Evolutionary conservation across 306 rosid genomes (phyloP), one percentile per base, ranked within the genome.

Genomic region (Oxytropis ochrocephala): DNA sequence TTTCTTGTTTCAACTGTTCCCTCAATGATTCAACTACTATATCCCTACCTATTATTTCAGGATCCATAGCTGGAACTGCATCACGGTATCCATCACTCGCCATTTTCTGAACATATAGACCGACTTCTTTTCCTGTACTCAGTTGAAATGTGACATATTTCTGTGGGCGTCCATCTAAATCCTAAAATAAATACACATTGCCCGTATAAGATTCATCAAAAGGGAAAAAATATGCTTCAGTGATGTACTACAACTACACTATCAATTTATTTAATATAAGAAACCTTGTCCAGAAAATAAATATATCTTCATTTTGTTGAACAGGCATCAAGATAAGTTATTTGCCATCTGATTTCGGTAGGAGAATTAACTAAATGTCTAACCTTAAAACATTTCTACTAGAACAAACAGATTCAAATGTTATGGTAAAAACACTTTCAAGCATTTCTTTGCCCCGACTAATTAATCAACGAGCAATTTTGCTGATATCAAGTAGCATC

Each of bases 81-180:
- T 80, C 91, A 5, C 1, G 18, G 62, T 70, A 53, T 32, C 69
- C 83, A 10, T 59, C 49, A 3, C 35, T 35, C 19, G 19, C 58
- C 87, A 80, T 83, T 81, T 80, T 84, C 72, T 91, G 85, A 67
- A 87, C 85, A 42, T 12, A 87, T 9, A 91, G 8, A 62, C 43
- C 55, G 16, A 64, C 73, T 50, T 6, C 42, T 16, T 2, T 24
- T 10, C 88, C 94, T 0, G 80, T 59, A 66, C 67, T 72, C 46
- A 50, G 75, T 38, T 47, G 69, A 73, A 78, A 79, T 51, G 54
- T 51, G 44, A 81, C 41, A 12, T 52, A 75, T 59, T 91, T 91
- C 76, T 91, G 97, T 2, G 85, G 90, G 47, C 57, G 78, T 33
- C 97, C 91, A 71, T 1, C 19, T 7, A 86, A 58, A 77, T 91